phyloP scores from a whole-genome alignment of 2,329 filamentous ascomycete genomes.

The Seiridium unicorne region DNA sequence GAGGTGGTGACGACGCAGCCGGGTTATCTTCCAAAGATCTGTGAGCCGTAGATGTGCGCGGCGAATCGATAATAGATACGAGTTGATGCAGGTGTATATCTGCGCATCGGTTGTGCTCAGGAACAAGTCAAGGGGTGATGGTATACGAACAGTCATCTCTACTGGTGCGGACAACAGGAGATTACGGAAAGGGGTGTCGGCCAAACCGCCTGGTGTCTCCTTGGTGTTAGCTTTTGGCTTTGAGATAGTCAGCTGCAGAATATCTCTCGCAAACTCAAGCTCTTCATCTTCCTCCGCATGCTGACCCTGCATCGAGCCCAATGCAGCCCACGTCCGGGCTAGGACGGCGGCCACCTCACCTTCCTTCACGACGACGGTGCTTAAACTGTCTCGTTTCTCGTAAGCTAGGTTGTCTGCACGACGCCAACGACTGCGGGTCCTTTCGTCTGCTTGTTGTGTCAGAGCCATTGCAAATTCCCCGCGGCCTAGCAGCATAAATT shows the following conservation, averaged over 20 bases:
- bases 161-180: conserved; percentile 78
- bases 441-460: conserved; percentile 80
- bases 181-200: conserved; percentile 68
- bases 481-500: conserved; percentile 83
- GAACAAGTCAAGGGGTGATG: conserved; percentile 83
- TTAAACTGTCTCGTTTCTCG: conserved; percentile 57
- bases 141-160: conserved; percentile 67
- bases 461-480: conserved; percentile 91
- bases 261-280: conserved; percentile 76
- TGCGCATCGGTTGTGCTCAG: conserved; percentile 73
- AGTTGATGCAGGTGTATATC: conserved; percentile 80
- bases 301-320: conserved; percentile 71
- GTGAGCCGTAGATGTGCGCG: conserved; percentile 82
- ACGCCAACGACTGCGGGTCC: conserved; percentile 71
- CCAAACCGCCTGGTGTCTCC: conserved; percentile 32
- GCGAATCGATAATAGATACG: conserved; percentile 82
- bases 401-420: conserved; percentile 57
- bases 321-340: conserved; percentile 72
- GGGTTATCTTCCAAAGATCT: conserved; percentile 82
- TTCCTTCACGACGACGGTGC: conserved; percentile 74
- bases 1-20: conserved; percentile 74
- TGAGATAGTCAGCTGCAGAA: conserved; percentile 66
- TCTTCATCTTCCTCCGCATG: conserved; percentile 77
- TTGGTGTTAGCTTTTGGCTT: conserved; percentile 41
- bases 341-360: conserved; percentile 80